A percentile compares a stretch with the other conserved stretches of the same genome.
Evolutionary conservation across 345 rosid genomes (phyloP).

Genomic region (Sisymbrium irio): DNA sequence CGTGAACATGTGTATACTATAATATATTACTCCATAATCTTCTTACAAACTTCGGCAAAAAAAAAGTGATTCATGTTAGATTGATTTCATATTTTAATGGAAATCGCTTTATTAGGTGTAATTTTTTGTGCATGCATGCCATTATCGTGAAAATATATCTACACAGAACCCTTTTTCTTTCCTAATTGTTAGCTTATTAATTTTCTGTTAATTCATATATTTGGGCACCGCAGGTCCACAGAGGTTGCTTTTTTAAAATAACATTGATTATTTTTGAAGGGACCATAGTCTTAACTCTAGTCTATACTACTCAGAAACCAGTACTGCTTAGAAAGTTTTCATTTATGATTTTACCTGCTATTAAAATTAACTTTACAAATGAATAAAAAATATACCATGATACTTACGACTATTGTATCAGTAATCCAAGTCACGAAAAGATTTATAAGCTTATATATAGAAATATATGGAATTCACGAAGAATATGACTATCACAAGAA

Average conservation of each 20-base stretch:
- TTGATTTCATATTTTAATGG: not conserved
- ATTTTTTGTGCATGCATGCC: constrained; percentile 27
- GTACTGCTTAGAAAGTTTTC: not conserved
- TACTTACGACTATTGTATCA: not conserved
- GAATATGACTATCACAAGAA: constrained; percentile 20
- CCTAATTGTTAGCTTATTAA: constrained; percentile 4
- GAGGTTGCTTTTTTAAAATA: constrained; percentile 10
- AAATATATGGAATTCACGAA: not conserved
- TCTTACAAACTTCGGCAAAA: not conserved
- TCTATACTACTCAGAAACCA: constrained; percentile 7
- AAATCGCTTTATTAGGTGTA: constrained; percentile 27
- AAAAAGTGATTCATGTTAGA: not conserved
- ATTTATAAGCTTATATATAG: not conserved
- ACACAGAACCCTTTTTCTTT: constrained; percentile 19
- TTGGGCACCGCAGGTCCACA: constrained; percentile 26
- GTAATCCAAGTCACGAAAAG: not conserved
- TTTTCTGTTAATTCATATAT: constrained; percentile 1
- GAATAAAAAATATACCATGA: not conserved
- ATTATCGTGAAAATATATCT: constrained; percentile 33
- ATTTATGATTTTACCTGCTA: not conserved
- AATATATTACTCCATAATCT: not conserved
- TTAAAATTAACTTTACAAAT: not conserved
- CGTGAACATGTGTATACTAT: not conserved
- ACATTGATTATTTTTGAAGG: constrained; percentile 19
- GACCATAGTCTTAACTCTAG: constrained; percentile 29